Base-by-base conservation (phyloP, 1,284 basidiomycete genomes). In the Blastosporella zonata region DNA sequence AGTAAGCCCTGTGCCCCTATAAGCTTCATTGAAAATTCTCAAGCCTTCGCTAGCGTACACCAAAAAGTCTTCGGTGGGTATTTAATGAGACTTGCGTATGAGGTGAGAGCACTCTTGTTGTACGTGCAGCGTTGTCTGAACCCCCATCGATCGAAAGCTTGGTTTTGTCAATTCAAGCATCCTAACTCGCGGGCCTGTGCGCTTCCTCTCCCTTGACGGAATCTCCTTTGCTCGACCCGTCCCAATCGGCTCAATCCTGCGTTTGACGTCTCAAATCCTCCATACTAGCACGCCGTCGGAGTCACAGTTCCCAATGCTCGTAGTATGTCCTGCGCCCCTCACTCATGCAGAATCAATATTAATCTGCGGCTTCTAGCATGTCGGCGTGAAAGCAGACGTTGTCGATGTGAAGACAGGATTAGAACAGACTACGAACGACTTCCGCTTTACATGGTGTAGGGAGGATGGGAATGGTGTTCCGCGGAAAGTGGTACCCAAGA, bases 181-280 rank as follows among this genome's bases (percentile, higher is more conserved):
- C 49, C 90, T 90, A 63, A 84, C 86, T 5, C 78, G 78, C 18
- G 75, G 78, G 1, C 81, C 78, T 1, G 75, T 90, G 49, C 78
- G 78, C 7, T 93, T 92, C 69, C 70, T 89, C 29, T 84, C 87
- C 1, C 75, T 91, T 8, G 89, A 92, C 62, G 81, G 81, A 43
- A 90, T 92, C 62, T 81, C 81, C 1, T 92, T 93, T 69, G 74
- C 79, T 39, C 76, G 81, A n/a, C 88, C 89, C 0, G 89, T 93
- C 0, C 84, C 87, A 2, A 90, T 92, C 44, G 90, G 89, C 4
- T 89, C 84, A 0, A 84, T 91, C 43, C 76, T 92, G 7, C 78
- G 83, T 7, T 72, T 92, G 34, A 80, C 79, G 1, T 87, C 87
- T 1, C 76, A 81, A 55, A 77, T 91, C 27, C 72, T 84, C 15